Base-by-base conservation (phyloP, 345 rosid genomes). In the Clarkia xantiana region DNA sequence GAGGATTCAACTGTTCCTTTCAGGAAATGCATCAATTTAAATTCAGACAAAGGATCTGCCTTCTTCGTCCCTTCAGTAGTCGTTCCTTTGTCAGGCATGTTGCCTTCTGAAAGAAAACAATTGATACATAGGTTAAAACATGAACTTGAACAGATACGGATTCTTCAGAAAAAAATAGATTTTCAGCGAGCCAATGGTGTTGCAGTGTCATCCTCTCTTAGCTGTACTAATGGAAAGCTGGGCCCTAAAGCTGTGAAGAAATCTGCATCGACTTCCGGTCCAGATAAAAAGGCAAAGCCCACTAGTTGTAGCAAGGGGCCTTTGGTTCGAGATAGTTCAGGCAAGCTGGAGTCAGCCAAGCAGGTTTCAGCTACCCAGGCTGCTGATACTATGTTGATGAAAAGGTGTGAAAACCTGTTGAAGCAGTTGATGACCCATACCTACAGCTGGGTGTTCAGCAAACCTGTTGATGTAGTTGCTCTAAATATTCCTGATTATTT, bases 401-500 rank as follows among this genome's bases (percentile, higher is more conserved):
- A 86, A 71, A 85, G 84, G 60, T 86, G 98, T 22, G 83, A 78
- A 48, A 54, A 76, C 9, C 62, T 91, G 44, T 54, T 91, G 56
- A 75, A 72, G 50, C 78, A 84, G 20, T 45, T 91, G 51, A 79
- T 81, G 94, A 52, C 73, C 23, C 96, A 91, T 68, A 81, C 76
- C 42, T 80, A 57, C 69, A 76, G 76, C 42, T 86, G 98, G 96
- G 80, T 67, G 48, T 86, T 91, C 60, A 89, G 80, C 49, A 57
- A 59, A n/a, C 98, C 96, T 39, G 98, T 91, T 66, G 96, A 91
- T 69, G 75, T 71, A 18, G 82, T 68, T 58, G 71, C 70, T 62
- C 60, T 91, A 59, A 81, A 91, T 41, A 70, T 91, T 59, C 98
- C 96, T 0, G 98, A 86, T 70, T 91, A 91, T 63, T 76, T 65